Base-by-base conservation (phyloP, 2,329 filamentous ascomycete species). In the Microsporum canis region DNA sequence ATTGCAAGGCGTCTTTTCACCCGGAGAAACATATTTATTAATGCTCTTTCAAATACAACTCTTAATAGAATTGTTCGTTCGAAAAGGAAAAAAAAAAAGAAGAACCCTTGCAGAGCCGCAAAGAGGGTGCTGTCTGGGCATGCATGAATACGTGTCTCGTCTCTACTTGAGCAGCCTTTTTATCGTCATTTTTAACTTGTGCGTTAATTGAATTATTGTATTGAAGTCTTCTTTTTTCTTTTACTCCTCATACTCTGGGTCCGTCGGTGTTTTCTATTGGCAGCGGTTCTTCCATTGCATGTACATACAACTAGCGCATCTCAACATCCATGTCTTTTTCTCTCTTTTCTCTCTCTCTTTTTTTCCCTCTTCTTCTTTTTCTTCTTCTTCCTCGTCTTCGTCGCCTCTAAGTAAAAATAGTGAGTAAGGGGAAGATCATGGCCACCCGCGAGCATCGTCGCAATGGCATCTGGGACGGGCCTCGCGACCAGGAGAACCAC, bases 81-180 rank as follows among this genome's bases (percentile, higher is more conserved):
- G 17, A 23, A 23, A 23, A 23, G 17, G 17, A 23, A 23, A 23
- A 23, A 23, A 23, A 1, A 23, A 23, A 23, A 23, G 17, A 23
- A 23, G 17, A 23, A 23, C 17, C 17, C 17, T 23, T 23, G 17
- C 17, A 23, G 17, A 23, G 17, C 17, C 17, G 17, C 17, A 23
- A 23, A 23, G 17, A 23, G 17, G 17, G 5, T 23, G 5, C 41
- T 23, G 4, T 53, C 49, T 55, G 49, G 49, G 49, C 49, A 55
- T 55, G 49, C 49, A 55, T 55, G 49, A 14, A 55, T 55, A 55
- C 49, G 49, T 55, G 49, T 55, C 49, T 55, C 49, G 49, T 34
- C 49, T 34, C 49, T 55, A 55, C 49, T 55, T 29, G 12, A 12
- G 17, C 17, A 23, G 17, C 17, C 17, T 23, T 23, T 23, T 23